Percentiles rank a stretch among this genome's conserved stretches.
Conservation (phyloP, 768 basidiomycete genomes). For the Lactarius sp. region DNA sequence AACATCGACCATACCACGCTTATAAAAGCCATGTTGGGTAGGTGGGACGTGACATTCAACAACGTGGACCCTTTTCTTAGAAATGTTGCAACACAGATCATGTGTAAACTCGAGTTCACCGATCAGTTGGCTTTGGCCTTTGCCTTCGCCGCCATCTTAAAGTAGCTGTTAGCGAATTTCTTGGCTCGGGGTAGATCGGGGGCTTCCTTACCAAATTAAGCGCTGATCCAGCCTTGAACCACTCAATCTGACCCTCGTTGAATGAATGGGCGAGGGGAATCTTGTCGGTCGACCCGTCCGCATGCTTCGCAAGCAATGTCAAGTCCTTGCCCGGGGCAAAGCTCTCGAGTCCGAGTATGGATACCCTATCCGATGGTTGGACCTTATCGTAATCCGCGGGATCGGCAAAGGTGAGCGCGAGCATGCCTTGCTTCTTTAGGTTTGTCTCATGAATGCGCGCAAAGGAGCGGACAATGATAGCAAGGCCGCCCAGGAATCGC, state of each 20-base stretch:
- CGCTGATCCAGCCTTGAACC: conserved; percentile 98
- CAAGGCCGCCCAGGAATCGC: conserved; percentile 89
- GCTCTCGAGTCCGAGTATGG: conserved; percentile 80
- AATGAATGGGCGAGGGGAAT: conserved; percentile 86
- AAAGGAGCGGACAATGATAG: conserved; percentile 94
- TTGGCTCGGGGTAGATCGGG: background rate
- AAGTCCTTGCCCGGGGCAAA: conserved; percentile 93
- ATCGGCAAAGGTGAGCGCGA: conserved; percentile 89
- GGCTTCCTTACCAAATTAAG: conserved; percentile 67
- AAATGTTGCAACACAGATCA: background rate
- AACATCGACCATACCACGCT: background rate
- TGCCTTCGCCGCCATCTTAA: conserved; percentile 21
- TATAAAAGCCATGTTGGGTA: background rate
- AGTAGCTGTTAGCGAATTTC: background rate
- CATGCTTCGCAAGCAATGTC: conserved; percentile 75
- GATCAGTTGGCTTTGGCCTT: conserved; percentile 2
- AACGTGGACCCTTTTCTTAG: background rate
- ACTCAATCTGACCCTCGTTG: conserved; percentile 95
- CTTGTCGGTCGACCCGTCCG: conserved; percentile 72
- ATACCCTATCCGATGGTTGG: conserved; percentile 79
- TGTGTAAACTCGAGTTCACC: background rate
- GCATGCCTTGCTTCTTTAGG: conserved; percentile 99
- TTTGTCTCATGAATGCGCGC: conserved; percentile 98
- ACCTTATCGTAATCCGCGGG: conserved; percentile 94
- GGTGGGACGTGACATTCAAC: background rate